Base-by-base conservation (phyloP, 78 protist genomes). In the Planoprotostelium fungivorum region DNA sequence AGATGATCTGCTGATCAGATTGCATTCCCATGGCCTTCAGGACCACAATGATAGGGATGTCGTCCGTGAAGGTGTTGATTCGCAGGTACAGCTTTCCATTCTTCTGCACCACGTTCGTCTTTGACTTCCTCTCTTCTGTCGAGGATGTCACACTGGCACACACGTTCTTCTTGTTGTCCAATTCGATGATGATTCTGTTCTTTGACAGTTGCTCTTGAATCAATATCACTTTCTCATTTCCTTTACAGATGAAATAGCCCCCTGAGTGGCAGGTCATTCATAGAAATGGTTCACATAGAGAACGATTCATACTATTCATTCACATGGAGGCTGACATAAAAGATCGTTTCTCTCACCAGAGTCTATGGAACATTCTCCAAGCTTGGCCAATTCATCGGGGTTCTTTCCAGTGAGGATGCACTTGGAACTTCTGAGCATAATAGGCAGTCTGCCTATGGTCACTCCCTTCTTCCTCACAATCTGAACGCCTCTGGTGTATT, bases 141-240 rank as follows among this genome's bases (percentile, higher is more conserved):
- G 98, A 96, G 37, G 86, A 31, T 28, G 96, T 94, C 84, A 95
- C 97, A 0, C 91, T 37, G 16, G 98, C 96, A 0, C 63, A 5
- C 31, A 88, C 87, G 0, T 73, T 36, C 1, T 97, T 98, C 89
- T 97, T 96, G 35, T 36, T 0, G 93, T 97, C 98, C 0, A 85
- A 29, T 38, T 98, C 99, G 28, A 98, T 89, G 87, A 99, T 97
- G 89, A 99, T 96, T 0, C 99, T 93, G 88, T 97, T 97, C 93
- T 97, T 98, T 85, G 98, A 94, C 28, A 98, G 96, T 90, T 99
- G 99, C 92, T 99, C 99, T 92, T 99, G 99, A 38, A 98, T 98
- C 29, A 99, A 91, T 16, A 96, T 91, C 0, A 98, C 99, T 88
- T 97, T 97, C 73, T 99, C 99, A 16, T 89, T 95, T 31, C 99